These are phyloP conservation scores for Oxyria digyna DNA, from an alignment of 148 eudicot genomes.

Conservation along the genomic window DNA sequence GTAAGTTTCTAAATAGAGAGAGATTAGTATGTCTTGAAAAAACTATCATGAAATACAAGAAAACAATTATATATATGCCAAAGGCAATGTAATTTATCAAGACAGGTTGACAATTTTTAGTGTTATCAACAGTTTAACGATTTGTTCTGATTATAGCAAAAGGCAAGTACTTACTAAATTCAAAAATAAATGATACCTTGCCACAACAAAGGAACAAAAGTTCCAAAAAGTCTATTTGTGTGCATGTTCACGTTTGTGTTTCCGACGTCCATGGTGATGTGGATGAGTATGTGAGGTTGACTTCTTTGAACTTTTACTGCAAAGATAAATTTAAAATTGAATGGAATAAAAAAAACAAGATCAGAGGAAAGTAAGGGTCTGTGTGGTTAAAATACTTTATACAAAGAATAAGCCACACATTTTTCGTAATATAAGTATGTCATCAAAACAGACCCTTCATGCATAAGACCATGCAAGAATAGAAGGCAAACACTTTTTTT, in stretches of 20 bases:
- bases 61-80: neutral
- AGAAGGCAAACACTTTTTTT: neutral
- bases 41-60: no score
- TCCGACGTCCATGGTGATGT: conserved; percentile 48
- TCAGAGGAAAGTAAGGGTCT: neutral
- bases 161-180: neutral
- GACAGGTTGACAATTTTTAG: neutral
- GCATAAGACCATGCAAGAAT: neutral
- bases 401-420: neutral
- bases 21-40: neutral
- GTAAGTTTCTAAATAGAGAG: neutral
- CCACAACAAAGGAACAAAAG: conserved; percentile 1
- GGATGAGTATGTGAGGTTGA: conserved; percentile 31
- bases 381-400: neutral
- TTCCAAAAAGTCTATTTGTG: conserved; percentile 29
- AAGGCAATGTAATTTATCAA: neutral
- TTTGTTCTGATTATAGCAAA: neutral
- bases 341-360: neutral
- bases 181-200: neutral
- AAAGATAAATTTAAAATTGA: neutral
- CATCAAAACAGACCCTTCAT: neutral
- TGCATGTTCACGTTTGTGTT: conserved; percentile 67
- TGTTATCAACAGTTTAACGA: neutral
- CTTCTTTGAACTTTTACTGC: conserved; percentile 45
- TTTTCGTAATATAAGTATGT: neutral